Percentiles rank a stretch among this genome's conserved stretches.
These are phyloP conservation scores for Poa annua DNA, from an alignment of 176 grass and related monocot genomes.

Conservation along the genomic window DNA sequence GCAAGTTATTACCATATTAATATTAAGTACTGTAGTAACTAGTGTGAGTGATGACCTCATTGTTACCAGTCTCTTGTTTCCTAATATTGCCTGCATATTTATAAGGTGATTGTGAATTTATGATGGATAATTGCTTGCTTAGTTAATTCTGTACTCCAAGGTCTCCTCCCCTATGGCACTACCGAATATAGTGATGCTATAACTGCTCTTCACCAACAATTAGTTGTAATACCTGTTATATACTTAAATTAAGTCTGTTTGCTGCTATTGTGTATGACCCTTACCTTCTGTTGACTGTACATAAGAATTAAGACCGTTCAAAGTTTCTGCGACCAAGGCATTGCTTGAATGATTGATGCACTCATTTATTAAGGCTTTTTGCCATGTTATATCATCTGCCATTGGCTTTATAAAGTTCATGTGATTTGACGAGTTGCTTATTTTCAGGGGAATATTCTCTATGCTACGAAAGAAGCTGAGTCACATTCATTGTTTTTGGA, in stretches of 20 bases:
- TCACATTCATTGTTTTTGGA: conserved; percentile 84
- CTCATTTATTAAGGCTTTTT: conserved; percentile 39
- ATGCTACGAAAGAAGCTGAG: conserved; percentile 61
- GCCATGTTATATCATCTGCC: conserved; percentile 25
- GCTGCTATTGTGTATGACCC: not conserved
- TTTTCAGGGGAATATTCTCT: conserved; percentile 81
- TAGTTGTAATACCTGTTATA: not conserved
- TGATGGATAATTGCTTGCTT: not conserved
- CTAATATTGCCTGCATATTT: conserved; percentile 11
- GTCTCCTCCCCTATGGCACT: not conserved
- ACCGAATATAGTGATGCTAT: conserved; percentile 2
- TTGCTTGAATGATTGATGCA: conserved; percentile 12
- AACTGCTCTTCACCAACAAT: not conserved
- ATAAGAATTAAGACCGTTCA: conserved; percentile 8
- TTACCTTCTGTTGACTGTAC: not conserved
- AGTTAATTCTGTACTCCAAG: conserved; percentile 11
- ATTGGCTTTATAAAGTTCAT: conserved; percentile 23
- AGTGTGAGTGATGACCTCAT: conserved; percentile 15
- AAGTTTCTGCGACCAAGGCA: not conserved
- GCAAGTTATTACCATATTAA: conserved; percentile 1
- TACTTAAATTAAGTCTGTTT: not conserved
- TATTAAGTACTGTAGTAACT: not conserved
- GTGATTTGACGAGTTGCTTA: conserved; percentile 33
- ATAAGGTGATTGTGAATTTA: not conserved
- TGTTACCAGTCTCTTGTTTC: not conserved